These are phyloP conservation scores for Candida sanyiensis DNA, from an alignment of 805 yeast species.

Conservation along the genomic window DNA sequence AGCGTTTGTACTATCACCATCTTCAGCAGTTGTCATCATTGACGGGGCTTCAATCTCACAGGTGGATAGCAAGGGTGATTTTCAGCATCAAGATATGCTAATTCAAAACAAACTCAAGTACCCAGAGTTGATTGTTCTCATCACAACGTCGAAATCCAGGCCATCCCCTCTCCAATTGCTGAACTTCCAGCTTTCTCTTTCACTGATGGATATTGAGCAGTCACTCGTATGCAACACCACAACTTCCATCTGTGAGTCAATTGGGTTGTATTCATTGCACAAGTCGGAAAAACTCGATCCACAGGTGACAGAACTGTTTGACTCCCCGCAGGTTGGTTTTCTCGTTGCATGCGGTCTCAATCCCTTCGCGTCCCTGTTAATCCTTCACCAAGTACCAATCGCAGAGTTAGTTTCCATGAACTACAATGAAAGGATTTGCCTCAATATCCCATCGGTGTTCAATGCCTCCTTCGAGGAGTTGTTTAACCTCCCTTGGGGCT, in stretches of 20 bases:
- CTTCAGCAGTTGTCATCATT: constrained; percentile 13
- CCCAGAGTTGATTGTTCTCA: constrained; percentile 8
- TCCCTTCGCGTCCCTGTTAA: constrained; percentile 11
- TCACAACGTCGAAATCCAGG: constrained; percentile 1
- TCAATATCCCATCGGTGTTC: background rate
- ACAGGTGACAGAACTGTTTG: background rate
- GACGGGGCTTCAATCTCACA: constrained; percentile 12
- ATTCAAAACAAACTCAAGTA: constrained; percentile 7
- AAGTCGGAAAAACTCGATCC: background rate
- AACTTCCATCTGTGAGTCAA: constrained; percentile 4
- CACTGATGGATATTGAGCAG: constrained; percentile 11
- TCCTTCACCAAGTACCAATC: constrained; percentile 6
- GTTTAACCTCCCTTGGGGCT: constrained; percentile 11
- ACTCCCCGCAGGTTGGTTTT: constrained; percentile 6
- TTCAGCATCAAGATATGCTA: constrained; percentile 4
- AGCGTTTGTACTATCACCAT: constrained; percentile 15
- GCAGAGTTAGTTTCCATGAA: constrained; percentile 9
- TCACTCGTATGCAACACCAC: constrained; percentile 2
- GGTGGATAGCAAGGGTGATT: constrained; percentile 9
- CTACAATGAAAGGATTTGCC: constrained; percentile 3
- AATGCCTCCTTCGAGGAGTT: constrained; percentile 1
- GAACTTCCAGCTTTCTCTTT: constrained; percentile 15
- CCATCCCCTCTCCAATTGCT: constrained; percentile 5
- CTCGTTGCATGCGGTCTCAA: constrained; percentile 17
- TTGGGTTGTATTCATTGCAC: constrained; percentile 5